Evolutionary conservation across 192 early-diverging fungal genomes (phyloP).

Genomic region (Backusella sp.): DNA sequence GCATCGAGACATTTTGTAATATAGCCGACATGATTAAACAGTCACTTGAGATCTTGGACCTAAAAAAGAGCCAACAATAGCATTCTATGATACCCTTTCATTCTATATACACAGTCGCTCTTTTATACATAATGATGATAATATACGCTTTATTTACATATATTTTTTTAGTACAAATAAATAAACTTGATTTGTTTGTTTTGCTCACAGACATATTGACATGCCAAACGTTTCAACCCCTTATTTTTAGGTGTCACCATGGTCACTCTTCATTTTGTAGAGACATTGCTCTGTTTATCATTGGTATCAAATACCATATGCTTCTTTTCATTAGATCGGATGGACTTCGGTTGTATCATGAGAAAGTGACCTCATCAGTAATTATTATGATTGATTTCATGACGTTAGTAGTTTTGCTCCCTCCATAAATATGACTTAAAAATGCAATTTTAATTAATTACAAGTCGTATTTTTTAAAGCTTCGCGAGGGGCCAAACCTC

Average conservation of each 20-base stretch:
- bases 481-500: too few relatives aligned
- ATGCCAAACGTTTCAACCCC: not conserved
- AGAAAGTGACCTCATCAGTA: not conserved
- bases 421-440: too few relatives aligned
- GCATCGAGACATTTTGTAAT: conserved; percentile 17
- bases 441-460: too few relatives aligned
- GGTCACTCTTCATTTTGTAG: too few relatives aligned
- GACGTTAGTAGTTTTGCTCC: not conserved
- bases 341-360: not conserved
- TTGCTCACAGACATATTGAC: not conserved
- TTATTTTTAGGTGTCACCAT: too few relatives aligned
- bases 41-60: conserved; percentile 13
- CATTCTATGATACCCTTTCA: not conserved
- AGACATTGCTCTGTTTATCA: too few relatives aligned
- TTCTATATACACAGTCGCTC: too few relatives aligned
- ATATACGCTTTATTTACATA: too few relatives aligned
- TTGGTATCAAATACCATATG: too few relatives aligned
- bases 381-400: not conserved
- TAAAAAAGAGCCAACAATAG: not conserved
- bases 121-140: too few relatives aligned
- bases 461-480: too few relatives aligned
- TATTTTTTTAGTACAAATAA: too few relatives aligned
- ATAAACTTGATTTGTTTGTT: not conserved
- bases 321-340: not conserved
- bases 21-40: conserved; percentile 20